Evolutionary conservation across 2,329 filamentous ascomycete genomes (phyloP), one percentile per base, ranked within the genome.

Genomic region (Monosporascus sp.): DNA sequence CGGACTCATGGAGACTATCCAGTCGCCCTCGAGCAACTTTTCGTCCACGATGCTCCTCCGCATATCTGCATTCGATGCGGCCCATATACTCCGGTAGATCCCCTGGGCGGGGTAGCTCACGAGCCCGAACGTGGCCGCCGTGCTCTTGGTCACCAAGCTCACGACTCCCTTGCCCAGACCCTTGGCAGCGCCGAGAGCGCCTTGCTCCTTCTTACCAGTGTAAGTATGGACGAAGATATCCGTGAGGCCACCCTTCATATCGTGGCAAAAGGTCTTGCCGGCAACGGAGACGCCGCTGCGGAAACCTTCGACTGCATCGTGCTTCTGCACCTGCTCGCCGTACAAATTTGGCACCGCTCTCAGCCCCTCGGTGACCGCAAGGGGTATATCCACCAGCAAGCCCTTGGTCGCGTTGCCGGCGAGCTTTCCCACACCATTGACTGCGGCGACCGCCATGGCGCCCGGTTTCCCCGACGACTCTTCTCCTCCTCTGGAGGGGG

Each of bases 331-430:
- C 4, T 41, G 31, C 5, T 60, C 57, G 1, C 58, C 58, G 48
- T 55, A 59, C 4, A 60, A 44, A 37, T 54, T 53, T 2, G 57
- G 58, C 8, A 59, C 57, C 1, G 55, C 57, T n/a, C 58, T 51
- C 20, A 59, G 43, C 8, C 57, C 58, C 37, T 60, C 57, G 2
- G 57, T 58, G 20, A 55, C 57, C 1, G 57, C 58, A 16, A 60
- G 45, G 2, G 57, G 58, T 0, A 60, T 58, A 22, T 56, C 55
- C 2, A 60, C 57, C 16, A 52, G 22, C 14, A 52, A 31, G 4
- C 52, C 50, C 17, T 50, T 52, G 37, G 3, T 47, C 41, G 51
- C 8, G 40, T 51, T 9, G 31, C 37, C 37, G 22, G 49, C 27
- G 37, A 52, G 22, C 37, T 53, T 51, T 1, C 52, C 54, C 7